phyloP scores from a whole-genome alignment of 208 protist genomes.

The Naegleria gruberi region DNA sequence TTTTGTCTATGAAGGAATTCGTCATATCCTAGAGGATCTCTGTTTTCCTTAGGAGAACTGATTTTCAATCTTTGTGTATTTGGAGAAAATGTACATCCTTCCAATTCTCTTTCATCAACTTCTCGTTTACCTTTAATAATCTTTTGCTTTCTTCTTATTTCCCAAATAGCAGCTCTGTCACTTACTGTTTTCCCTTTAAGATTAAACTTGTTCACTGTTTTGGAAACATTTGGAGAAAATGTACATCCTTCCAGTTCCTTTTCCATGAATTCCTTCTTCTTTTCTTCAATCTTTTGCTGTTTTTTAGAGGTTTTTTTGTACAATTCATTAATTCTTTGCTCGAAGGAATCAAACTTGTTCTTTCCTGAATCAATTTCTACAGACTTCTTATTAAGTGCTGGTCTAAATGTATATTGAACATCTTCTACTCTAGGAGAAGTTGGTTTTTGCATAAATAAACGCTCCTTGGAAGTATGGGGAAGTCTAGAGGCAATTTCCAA shows the following conservation, averaged over 20 bases:
- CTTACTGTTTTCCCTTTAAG: neutral
- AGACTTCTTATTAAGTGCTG: neutral
- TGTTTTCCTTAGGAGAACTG: neutral
- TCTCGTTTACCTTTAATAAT: neutral
- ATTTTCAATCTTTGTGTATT: neutral
- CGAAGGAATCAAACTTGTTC: neutral
- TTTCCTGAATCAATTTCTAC: neutral
- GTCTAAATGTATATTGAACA: neutral
- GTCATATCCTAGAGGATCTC: neutral
- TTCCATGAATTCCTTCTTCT: neutral
- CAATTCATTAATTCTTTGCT: neutral
- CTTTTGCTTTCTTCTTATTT: neutral
- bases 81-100: constrained; percentile 16
- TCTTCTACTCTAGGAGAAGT: neutral
- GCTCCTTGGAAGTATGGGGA: neutral
- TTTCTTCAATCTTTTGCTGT: neutral
- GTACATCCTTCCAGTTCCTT: constrained; percentile 9
- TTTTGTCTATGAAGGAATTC: neutral
- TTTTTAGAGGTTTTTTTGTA: neutral
- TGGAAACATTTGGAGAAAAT: neutral
- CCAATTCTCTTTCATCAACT: neutral
- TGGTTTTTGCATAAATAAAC: neutral
- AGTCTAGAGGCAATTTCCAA: neutral
- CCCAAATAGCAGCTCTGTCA: neutral
- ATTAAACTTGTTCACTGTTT: neutral